phyloP scores from a whole-genome alignment of 1,284 basidiomycete species.

The Leccinum cinnamomeum region DNA sequence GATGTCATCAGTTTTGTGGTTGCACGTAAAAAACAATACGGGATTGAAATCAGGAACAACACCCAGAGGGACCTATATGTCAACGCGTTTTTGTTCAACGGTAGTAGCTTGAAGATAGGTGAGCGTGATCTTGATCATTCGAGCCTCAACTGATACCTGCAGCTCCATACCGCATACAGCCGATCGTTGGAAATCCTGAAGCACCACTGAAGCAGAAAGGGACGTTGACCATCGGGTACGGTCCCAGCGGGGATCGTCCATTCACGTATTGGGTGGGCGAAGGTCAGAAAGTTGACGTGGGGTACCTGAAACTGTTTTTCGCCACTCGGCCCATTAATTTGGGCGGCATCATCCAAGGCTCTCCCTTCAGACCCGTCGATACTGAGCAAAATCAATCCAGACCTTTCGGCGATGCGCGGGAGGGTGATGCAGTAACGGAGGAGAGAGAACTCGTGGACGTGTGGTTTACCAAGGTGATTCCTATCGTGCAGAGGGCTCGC shows the following conservation, averaged over 20 bases:
- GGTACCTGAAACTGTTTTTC: constrained; percentile 27
- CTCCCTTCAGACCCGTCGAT: constrained; percentile 12
- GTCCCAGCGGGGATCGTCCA: constrained; percentile 7
- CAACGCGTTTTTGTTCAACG: constrained; percentile 28
- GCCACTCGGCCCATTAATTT: constrained; percentile 20
- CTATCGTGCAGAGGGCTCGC: constrained; percentile 11
- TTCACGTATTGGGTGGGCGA: constrained; percentile 8
- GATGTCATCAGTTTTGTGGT: constrained; percentile 22
- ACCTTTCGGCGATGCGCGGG: neutral
- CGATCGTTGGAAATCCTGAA: neutral
- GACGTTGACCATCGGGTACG: constrained; percentile 23
- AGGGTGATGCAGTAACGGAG: neutral
- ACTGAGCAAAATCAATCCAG: neutral
- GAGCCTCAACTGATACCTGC: neutral
- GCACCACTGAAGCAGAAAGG: constrained; percentile 6
- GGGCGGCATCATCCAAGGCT: constrained; percentile 11
- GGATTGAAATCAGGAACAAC: constrained; percentile 20
- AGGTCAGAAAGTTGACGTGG: constrained; percentile 19
- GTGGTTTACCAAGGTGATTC: constrained; percentile 14
- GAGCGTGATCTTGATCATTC: neutral
- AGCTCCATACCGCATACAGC: constrained; percentile 17
- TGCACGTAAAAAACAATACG: constrained; percentile 4
- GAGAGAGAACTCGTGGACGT: neutral
- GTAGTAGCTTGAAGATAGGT: constrained; percentile 19
- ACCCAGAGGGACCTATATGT: constrained; percentile 21